Evolutionary conservation across 1,139 yeast genomes (phyloP).

Genomic region (Yamadazyma dushanensis): DNA sequence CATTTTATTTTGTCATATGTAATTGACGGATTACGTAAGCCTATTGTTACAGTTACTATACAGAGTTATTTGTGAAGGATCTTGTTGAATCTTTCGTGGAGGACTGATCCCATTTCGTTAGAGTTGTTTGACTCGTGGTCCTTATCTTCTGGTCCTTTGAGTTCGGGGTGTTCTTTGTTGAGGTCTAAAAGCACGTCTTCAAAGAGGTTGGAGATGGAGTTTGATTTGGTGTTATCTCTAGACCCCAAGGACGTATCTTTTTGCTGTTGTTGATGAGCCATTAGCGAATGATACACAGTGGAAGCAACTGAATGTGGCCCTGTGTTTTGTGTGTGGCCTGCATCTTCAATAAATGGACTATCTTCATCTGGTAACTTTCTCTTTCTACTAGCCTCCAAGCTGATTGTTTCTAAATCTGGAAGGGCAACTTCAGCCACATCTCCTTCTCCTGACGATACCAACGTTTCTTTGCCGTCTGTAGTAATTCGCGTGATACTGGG

Average conservation of each 20-base stretch:
- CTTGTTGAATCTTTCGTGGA: constrained; percentile 29
- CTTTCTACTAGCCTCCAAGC: constrained; percentile 14
- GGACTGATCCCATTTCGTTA: constrained; percentile 32
- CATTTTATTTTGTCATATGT: no score
- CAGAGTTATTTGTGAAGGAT: constrained; percentile 13
- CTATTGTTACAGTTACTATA: no score
- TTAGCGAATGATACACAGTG: constrained; percentile 32
- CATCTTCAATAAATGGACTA: constrained; percentile 11
- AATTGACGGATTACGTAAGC: no score
- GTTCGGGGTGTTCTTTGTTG: constrained; percentile 13
- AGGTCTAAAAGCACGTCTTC: constrained; percentile 25
- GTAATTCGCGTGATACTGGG: constrained; percentile 19
- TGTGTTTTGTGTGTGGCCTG: constrained; percentile 4
- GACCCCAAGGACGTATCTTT: constrained; percentile 9
- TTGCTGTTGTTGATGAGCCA: constrained; percentile 16
- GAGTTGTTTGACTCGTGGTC: constrained; percentile 21
- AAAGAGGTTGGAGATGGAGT: constrained; percentile 32
- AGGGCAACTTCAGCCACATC: constrained; percentile 8
- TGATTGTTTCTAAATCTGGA: constrained; percentile 27
- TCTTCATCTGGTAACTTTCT: constrained; percentile 12
- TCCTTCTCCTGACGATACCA: not conserved
- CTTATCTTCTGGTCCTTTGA: constrained; percentile 11
- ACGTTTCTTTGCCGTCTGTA: not conserved
- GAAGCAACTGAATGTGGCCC: constrained; percentile 26
- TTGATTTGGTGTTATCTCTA: constrained; percentile 24